phyloP scores from a whole-genome alignment of 768 basidiomycete species.

The Agrocybe chaxingu region DNA sequence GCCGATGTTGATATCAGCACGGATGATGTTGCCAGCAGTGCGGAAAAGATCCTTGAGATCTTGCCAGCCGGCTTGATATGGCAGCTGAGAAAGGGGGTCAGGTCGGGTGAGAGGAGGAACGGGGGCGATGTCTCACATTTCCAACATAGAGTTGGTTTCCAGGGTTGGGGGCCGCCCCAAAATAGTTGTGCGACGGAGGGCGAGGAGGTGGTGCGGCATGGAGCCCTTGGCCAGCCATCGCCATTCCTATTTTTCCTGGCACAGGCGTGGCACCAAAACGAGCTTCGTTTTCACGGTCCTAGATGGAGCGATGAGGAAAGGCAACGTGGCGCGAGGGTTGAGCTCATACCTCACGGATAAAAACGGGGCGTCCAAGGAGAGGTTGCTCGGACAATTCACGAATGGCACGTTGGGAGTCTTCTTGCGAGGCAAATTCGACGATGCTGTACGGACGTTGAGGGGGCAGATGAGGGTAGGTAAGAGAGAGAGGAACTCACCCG shows the following conservation, averaged over 20 bases:
- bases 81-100: slow-evolving; percentile 52
- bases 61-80: slow-evolving; percentile 98
- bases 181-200: slow-evolving; percentile 77
- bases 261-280: slow-evolving; percentile 95
- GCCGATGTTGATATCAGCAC: slow-evolving; percentile 94
- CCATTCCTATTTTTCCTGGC: slow-evolving; percentile 94
- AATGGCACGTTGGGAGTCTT: slow-evolving; percentile 87
- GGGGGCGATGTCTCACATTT: slow-evolving; percentile 54
- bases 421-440: slow-evolving; percentile 88
- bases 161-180: slow-evolving; percentile 59
- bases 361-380: slow-evolving; percentile 91
- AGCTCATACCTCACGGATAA: slow-evolving; percentile 83
- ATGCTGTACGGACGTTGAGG: slow-evolving; percentile 52
- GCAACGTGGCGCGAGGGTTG: background rate
- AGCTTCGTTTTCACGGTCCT: slow-evolving; percentile 97
- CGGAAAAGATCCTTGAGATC: slow-evolving; percentile 98
- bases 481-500: slow-evolving; percentile 65
- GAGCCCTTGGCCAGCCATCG: slow-evolving; percentile 89
- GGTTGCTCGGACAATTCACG: slow-evolving; percentile 86
- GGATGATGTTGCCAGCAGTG: slow-evolving; percentile 89
- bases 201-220: slow-evolving; percentile 79
- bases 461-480: slow-evolving; percentile 8
- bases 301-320: slow-evolving; percentile 7
- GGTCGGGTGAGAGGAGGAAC: background rate
- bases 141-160: slow-evolving; percentile 93